Conservation (phyloP, 2,329 filamentous ascomycete genomes). For the Magnaporthiopsis incrustans region DNA sequence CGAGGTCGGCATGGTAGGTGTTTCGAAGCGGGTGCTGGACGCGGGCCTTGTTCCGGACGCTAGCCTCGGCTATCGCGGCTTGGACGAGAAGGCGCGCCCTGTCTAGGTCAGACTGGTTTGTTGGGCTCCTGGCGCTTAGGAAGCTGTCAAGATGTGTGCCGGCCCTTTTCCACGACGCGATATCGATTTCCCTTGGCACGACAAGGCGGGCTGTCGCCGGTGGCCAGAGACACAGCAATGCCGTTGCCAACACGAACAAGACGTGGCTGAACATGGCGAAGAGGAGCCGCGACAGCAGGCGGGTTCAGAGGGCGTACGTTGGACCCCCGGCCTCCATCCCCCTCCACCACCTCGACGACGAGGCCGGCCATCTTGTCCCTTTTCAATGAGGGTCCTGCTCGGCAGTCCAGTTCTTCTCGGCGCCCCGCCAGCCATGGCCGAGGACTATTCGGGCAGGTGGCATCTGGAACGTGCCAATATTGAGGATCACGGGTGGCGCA, state of each 20-base stretch:
- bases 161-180: neutral
- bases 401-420: neutral
- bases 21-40: slow-evolving; percentile 6
- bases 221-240: neutral
- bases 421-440: neutral
- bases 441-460: neutral
- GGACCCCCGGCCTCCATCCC: no score
- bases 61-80: slow-evolving; percentile 5
- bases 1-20: slow-evolving; percentile 2
- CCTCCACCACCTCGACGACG: neutral
- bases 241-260: neutral
- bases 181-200: neutral
- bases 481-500: neutral
- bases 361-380: neutral
- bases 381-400: neutral
- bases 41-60: slow-evolving; percentile 4
- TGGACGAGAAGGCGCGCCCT: slow-evolving; percentile 3
- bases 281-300: neutral
- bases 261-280: neutral
- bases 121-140: neutral
- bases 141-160: neutral
- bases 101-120: neutral
- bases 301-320: neutral
- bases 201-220: neutral
- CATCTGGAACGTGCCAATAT: neutral